phyloP scores from a whole-genome alignment of 1,139 yeast species.

The Trichomonascaceae sp. region DNA sequence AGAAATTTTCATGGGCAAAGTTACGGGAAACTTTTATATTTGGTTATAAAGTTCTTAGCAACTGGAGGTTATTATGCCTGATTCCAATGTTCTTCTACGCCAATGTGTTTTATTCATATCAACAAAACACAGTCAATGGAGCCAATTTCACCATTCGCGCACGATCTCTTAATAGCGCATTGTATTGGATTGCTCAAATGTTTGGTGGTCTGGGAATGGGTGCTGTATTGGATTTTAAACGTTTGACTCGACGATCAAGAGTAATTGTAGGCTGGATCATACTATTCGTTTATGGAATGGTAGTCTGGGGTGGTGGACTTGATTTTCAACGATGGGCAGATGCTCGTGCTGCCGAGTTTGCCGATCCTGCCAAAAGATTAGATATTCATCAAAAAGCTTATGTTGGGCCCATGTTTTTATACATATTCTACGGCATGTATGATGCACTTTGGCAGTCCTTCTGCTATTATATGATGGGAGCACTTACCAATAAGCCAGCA shows the following conservation, averaged over 20 bases:
- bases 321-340: slow-evolving; percentile 37
- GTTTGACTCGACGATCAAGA: slow-evolving; percentile 38
- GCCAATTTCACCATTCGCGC: slow-evolving; percentile 50
- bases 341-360: slow-evolving; percentile 9
- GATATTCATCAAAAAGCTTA: slow-evolving; percentile 27
- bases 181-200: slow-evolving; percentile 57
- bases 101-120: slow-evolving; percentile 57
- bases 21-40: slow-evolving; percentile 9
- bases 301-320: slow-evolving; percentile 55
- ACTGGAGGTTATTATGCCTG: slow-evolving; percentile 28
- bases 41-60: slow-evolving; percentile 11
- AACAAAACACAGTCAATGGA: slow-evolving; percentile 49
- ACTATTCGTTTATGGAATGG: slow-evolving; percentile 39
- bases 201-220: slow-evolving; percentile 48
- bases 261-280: slow-evolving; percentile 44
- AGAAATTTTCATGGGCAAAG: slow-evolving; percentile 5
- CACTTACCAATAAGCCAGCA: slow-evolving; percentile 8
- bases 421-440: slow-evolving; percentile 52
- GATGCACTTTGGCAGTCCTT: slow-evolving; percentile 56
- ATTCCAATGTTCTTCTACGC: slow-evolving; percentile 57
- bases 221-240: slow-evolving; percentile 39
- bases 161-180: slow-evolving; percentile 50
- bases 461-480: slow-evolving; percentile 14
- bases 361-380: slow-evolving; percentile 12
- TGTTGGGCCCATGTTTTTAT: slow-evolving; percentile 54